phyloP scores from a whole-genome alignment of 2,329 filamentous ascomycete genomes.

The Stachybotrys echinatus region DNA sequence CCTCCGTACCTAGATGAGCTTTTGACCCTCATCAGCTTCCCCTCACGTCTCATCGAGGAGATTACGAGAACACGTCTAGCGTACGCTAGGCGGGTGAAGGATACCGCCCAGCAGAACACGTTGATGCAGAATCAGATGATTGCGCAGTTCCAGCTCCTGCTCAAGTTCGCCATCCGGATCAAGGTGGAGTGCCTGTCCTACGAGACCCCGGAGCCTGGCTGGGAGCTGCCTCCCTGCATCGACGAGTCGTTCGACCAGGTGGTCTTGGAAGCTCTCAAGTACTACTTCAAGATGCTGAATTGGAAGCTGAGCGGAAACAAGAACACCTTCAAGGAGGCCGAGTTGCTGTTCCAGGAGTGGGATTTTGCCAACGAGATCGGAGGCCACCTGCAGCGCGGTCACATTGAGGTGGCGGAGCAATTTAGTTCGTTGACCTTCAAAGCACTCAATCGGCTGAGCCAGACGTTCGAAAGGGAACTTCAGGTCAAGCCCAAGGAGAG shows the following conservation, averaged over 20 bases:
- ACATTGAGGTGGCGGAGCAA: conserved; percentile 95
- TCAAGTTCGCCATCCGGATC: conserved; percentile 87
- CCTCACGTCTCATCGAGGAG: conserved; percentile 90
- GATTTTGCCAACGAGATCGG: conserved; percentile 94
- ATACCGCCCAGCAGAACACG: conserved; percentile 83
- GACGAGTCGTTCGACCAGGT: conserved; percentile 94
- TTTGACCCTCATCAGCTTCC: conserved; percentile 93
- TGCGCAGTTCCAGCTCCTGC: conserved; percentile 85
- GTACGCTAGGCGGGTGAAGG: conserved; percentile 93
- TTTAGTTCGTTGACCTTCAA: conserved; percentile 94
- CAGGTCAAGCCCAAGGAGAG: conserved; percentile 80
- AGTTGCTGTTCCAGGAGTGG: conserved; percentile 97
- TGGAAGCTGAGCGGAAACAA: conserved; percentile 98
- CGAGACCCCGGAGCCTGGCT: conserved; percentile 81
- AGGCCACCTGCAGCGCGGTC: conserved; percentile 82
- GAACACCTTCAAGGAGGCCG: conserved; percentile 98
- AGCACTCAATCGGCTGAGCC: conserved; percentile 79
- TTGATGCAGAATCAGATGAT: conserved; percentile 99
- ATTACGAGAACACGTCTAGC: conserved; percentile 88
- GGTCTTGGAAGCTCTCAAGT: conserved; percentile 87
- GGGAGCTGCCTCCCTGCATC: conserved; percentile 93
- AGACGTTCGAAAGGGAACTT: conserved; percentile 88
- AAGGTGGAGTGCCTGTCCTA: conserved; percentile 84
- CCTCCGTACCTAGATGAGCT: conserved; percentile 96
- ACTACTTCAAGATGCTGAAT: conserved; percentile 98